A percentile compares a stretch with the other conserved stretches of the same genome.
phyloP scores from a whole-genome alignment of 192 early-diverging fungal genomes.

The Backusella psychrophila region DNA sequence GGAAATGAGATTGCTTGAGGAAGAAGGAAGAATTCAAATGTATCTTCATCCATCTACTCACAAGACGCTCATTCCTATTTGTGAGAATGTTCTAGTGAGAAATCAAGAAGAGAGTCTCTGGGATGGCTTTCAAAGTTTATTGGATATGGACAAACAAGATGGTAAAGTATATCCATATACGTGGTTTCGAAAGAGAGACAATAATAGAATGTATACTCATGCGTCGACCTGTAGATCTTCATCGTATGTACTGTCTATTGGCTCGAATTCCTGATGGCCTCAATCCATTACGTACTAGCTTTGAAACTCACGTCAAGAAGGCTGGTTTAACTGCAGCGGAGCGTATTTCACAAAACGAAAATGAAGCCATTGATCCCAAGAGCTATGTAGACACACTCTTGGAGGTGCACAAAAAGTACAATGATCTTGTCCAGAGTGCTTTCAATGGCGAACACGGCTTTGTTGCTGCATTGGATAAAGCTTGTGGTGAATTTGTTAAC shows the following conservation, averaged over 20 bases:
- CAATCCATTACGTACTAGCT: conserved; percentile 72
- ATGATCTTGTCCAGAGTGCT: conserved; percentile 70
- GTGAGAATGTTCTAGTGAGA: conserved; percentile 86
- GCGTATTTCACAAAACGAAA: conserved; percentile 36
- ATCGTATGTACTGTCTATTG: conserved; percentile 67
- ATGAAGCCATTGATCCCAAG: conserved; percentile 59
- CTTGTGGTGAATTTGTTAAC: conserved; percentile 94
- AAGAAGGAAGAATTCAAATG: conserved; percentile 85
- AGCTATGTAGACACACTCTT: conserved; percentile 88
- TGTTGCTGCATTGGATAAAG: conserved; percentile 89
- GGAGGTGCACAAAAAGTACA: conserved; percentile 84
- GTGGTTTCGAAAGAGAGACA: neutral
- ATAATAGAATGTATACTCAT: neutral
- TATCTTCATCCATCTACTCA: conserved; percentile 85
- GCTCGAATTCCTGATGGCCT: conserved; percentile 81
- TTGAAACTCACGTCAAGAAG: conserved; percentile 75
- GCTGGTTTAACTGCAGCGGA: conserved; percentile 80
- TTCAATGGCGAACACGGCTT: conserved; percentile 87
- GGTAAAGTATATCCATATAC: conserved; percentile 15
- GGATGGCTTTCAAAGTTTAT: conserved; percentile 88
- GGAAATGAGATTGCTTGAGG: conserved; percentile 69
- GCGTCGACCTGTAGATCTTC: conserved; percentile 53
- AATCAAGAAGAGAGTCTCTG: conserved; percentile 80
- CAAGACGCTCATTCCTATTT: conserved; percentile 74
- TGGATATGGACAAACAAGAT: conserved; percentile 85